Conservation (phyloP, 495 filamentous ascomycete genomes). For the Aspergillus nanangensis region DNA sequence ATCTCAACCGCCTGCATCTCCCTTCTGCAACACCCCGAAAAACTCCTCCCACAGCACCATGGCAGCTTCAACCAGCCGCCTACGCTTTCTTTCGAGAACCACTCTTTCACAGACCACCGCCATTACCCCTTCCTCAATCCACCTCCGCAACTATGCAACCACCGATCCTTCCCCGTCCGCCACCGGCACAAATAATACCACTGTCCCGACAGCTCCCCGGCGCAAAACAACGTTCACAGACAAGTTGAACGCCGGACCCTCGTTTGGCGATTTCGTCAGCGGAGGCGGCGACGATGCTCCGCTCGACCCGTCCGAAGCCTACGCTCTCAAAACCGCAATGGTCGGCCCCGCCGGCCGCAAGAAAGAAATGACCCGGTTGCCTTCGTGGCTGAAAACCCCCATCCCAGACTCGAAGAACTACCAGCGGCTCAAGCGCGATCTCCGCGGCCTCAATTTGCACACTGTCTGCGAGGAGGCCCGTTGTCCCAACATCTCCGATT, state of each 20-base stretch:
- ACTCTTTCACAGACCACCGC: conserved; percentile 20
- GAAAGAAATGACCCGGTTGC: conserved; percentile 86
- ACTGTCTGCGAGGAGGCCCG: conserved; percentile 97
- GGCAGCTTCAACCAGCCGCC: conserved; percentile 32
- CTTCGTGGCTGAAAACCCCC: conserved; percentile 93
- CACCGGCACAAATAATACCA: conserved; percentile 16
- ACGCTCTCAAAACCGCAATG: conserved; percentile 66
- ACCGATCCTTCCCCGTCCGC: conserved; percentile 34
- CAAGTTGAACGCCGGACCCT: conserved; percentile 72
- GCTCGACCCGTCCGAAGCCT: conserved; percentile 54
- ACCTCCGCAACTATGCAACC: conserved; percentile 35
- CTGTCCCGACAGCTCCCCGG: conserved; percentile 29
- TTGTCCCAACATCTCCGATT: conserved; percentile 96
- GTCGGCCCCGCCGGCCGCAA: conserved; percentile 74
- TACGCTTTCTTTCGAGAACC: conserved; percentile 29
- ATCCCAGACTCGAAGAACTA: conserved; percentile 82
- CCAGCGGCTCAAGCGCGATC: conserved; percentile 89
- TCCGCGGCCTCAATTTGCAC: conserved; percentile 83
- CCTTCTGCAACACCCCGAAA: conserved; percentile 9
- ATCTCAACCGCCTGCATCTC: conserved; percentile 7
- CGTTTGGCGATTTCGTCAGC: conserved; percentile 78
- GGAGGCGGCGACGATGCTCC: conserved; percentile 47
- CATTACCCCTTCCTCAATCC: conserved; percentile 11
- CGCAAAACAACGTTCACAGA: conserved; percentile 76
- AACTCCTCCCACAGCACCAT: conserved; percentile 17